Evolutionary conservation across 2,329 filamentous ascomycete species (phyloP), one percentile per base, ranked within the genome.

Genomic region (Colletotrichum orchidophilum): DNA sequence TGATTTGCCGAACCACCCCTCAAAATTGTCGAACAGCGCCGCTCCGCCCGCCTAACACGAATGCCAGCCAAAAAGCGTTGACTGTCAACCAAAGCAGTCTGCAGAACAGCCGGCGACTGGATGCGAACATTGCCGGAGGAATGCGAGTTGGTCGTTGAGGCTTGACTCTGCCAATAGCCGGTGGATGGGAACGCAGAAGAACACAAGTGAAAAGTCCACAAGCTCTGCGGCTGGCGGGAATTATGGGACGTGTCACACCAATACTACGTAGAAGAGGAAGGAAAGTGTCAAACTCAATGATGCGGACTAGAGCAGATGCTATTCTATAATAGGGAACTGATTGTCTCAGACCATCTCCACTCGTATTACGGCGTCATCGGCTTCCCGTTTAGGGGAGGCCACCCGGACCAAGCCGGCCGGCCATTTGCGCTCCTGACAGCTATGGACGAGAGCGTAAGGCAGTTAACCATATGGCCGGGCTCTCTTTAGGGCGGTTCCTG

Each of bases 261-360:
- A n/a, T n/a, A n/a, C n/a, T n/a, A n/a, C n/a, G n/a, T 24, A 35
- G 29, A 15, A 29, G 12, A 46, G 12, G 60, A 54, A 21, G 21
- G 29, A 24, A 46, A 15, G 21, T 26, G 46, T 49, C 49, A 46
- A 24, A 11, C 53, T 6, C 18, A 27, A 31, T 3, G 26, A n/a
- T 5, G 49, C 12, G 15, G 50, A 53, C 61, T 42, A 21, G 31
- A 29, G 61, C 60, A 29, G 26, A 7, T 21, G 15, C 55, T 53
- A 66, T 27, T 61, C 63, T 67, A 55, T 35, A 70, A 39, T 66
- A 42, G 65, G 67, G 33, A 69, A 66, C 55, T 61, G 55, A 66
- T 70, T 61, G 55, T 66, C 62, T 66, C 62, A 27, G 29, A 27
- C n/a, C 7, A 24, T 61, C 50, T n/a, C 68, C 57, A 70, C 68